Percentiles rank a stretch among this genome's conserved stretches.
Evolutionary conservation across 2,329 filamentous ascomycete genomes (phyloP).

Genomic region (Coniochaeta sp.): DNA sequence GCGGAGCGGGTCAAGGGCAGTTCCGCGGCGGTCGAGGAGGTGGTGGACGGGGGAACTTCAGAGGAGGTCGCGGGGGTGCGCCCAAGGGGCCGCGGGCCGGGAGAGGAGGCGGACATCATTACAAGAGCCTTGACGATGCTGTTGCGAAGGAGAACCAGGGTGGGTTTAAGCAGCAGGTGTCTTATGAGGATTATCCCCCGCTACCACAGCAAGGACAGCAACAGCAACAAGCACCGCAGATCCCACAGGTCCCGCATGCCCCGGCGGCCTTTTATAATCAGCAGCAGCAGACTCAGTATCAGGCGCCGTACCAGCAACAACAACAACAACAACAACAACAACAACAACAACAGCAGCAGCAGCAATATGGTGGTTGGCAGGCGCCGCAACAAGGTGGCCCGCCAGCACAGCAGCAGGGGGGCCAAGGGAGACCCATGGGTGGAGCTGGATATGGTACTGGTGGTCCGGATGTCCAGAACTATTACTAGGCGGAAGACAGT

Average conservation of each 20-base stretch:
- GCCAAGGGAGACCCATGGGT: slow-evolving; percentile 6
- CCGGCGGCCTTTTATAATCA: not conserved
- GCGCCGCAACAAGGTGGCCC: not conserved
- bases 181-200: slow-evolving; percentile 35
- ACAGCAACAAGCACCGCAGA: slow-evolving; percentile 1
- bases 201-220: slow-evolving; percentile 6
- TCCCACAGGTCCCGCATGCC: not conserved
- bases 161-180: slow-evolving; percentile 33
- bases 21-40: slow-evolving; percentile 28
- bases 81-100: slow-evolving; percentile 35
- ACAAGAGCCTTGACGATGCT: slow-evolving; percentile 63
- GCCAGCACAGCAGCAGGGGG: not conserved
- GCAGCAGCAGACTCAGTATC: slow-evolving; percentile 8
- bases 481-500: slow-evolving; percentile 19
- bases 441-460: slow-evolving; percentile 14
- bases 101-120: slow-evolving; percentile 43
- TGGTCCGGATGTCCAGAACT: slow-evolving; percentile 32
- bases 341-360: too few relatives aligned
- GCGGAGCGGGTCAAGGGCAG: slow-evolving; percentile 23
- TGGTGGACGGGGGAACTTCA: slow-evolving; percentile 23
- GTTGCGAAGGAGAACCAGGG: slow-evolving; percentile 38
- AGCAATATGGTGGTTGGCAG: slow-evolving; percentile 6
- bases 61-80: slow-evolving; percentile 28
- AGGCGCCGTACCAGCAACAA: slow-evolving; percentile 3
- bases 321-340: slow-evolving; percentile 6